Base-by-base conservation (phyloP, 352 stramenopile genomes). In the Phytophthora hibernalis region DNA sequence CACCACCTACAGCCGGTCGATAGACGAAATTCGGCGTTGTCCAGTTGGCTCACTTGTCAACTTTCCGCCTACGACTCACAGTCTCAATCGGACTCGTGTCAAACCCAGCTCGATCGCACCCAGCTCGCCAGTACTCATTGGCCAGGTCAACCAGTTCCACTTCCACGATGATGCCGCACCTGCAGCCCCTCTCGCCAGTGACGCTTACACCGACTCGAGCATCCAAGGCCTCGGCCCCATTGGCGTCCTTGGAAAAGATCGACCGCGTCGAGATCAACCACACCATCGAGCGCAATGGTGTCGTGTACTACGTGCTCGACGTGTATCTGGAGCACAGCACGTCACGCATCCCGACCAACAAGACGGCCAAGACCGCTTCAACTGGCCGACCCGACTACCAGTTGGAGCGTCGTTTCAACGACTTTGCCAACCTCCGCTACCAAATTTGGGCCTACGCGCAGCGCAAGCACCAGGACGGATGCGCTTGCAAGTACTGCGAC, bases 281-380 rank as follows among this genome's bases (percentile, higher is more conserved):
- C 22, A 77, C 59, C 20, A 61, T 44, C n/a, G 52, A 76, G 48
- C 77, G 80, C 30, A 61, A 70, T 10, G 74, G 78, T 16, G 77
- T 89, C 40, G 62, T 69, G 0, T 87, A 77, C 60, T 88, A 88
- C 56, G 58, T 80, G 9, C 43, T 89, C 8, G 75, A 92, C 33
- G 72, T 92, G 15, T 92, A 75, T 69, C 62, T 90, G 4, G 56
- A 90, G 64, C 76, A 80, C 54, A 66, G 64, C 33, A 76, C 80
- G 57, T 86, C 66, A n/a, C 81, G 81, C 43, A 87, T 92, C 51
- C 83, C 79, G 42, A 85, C 76, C 16, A 81, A 82, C 65, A 79
- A 84, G 71, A 72, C 51, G 28, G 21, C 53, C 44, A 62, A 83
- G 47, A 37, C 49, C 8, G 26, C 57, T 2, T 37, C 61, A 16